These are phyloP conservation scores for Pyrus hybrid DNA, from an alignment of 331 rosid genomes.

Conservation along the genomic window DNA sequence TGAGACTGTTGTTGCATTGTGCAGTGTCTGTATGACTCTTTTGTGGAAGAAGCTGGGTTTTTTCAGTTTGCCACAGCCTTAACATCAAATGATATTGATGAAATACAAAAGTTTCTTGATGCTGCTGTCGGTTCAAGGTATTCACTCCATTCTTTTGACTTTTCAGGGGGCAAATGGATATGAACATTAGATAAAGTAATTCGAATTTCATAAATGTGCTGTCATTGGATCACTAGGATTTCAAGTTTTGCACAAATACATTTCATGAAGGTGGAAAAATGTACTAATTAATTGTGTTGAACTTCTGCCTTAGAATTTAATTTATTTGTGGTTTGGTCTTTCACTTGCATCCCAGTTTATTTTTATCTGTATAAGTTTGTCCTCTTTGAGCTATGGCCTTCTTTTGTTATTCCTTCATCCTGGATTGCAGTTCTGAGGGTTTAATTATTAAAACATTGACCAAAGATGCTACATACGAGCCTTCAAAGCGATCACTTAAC, in stretches of 20 bases:
- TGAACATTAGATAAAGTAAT: conserved; percentile 1
- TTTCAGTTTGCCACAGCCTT: conserved; percentile 82
- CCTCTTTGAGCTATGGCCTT: not conserved
- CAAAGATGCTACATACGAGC: conserved; percentile 89
- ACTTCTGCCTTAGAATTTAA: not conserved
- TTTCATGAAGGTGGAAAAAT: not conserved
- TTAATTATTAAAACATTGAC: conserved; percentile 72
- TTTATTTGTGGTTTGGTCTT: no score
- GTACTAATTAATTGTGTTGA: not conserved
- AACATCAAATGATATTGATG: conserved; percentile 83
- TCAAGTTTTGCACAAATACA: not conserved
- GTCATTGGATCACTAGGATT: not conserved
- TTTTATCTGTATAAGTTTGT: not conserved
- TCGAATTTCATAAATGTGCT: not conserved
- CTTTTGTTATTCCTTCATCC: conserved; percentile 13
- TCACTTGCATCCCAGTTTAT: no score
- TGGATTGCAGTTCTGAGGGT: conserved; percentile 75
- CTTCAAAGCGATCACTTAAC: conserved; percentile 75
- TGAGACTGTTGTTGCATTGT: conserved; percentile 7
- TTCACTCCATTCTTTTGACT: conserved; percentile 8
- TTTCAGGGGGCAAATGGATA: not conserved
- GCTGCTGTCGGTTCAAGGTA: conserved; percentile 64
- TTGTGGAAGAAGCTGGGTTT: conserved; percentile 68
- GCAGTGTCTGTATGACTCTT: conserved; percentile 77
- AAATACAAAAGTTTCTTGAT: conserved; percentile 80